Conservation (phyloP, 371 early-diverging fungal species). For the Batrachochytrium dendrobatidis region DNA sequence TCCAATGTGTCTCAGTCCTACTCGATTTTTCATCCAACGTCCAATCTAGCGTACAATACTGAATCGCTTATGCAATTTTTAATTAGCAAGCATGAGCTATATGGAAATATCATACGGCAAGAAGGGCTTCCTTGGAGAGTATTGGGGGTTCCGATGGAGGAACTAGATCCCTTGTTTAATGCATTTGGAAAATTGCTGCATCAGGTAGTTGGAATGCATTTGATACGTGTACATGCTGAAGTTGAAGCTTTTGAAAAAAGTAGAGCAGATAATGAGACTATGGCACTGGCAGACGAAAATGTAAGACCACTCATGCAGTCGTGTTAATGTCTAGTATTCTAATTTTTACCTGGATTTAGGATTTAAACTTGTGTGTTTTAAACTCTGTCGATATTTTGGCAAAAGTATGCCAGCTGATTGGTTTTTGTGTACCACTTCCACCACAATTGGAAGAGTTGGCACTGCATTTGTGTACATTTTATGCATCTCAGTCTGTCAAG, state of each 20-base stretch:
- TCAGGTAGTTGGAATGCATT: constrained; percentile 6
- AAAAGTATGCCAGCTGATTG: neutral
- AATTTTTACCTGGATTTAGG: neutral
- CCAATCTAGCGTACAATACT: constrained; percentile 4
- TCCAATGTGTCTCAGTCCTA: neutral
- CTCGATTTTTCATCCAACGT: neutral
- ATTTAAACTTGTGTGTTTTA: neutral
- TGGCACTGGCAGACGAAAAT: neutral
- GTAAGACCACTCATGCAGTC: neutral
- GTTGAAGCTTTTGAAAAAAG: neutral
- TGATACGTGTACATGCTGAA: neutral
- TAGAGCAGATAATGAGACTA: neutral
- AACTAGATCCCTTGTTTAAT: constrained; percentile 1
- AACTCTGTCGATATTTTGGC: neutral
- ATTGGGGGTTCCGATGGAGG: constrained; percentile 15
- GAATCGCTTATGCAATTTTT: neutral
- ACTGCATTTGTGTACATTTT: neutral
- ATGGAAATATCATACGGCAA: constrained; percentile 1
- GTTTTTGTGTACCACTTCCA: neutral
- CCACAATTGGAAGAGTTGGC: neutral
- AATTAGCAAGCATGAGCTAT: constrained; percentile 4
- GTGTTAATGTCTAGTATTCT: neutral
- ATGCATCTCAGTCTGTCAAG: neutral
- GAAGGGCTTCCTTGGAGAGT: constrained; percentile 9
- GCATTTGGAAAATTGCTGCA: constrained; percentile 9